A percentile compares a stretch with the other conserved stretches of the same genome.
Evolutionary conservation across 2,329 filamentous ascomycete genomes (phyloP).

Genomic region (Exophiala bonariae): DNA sequence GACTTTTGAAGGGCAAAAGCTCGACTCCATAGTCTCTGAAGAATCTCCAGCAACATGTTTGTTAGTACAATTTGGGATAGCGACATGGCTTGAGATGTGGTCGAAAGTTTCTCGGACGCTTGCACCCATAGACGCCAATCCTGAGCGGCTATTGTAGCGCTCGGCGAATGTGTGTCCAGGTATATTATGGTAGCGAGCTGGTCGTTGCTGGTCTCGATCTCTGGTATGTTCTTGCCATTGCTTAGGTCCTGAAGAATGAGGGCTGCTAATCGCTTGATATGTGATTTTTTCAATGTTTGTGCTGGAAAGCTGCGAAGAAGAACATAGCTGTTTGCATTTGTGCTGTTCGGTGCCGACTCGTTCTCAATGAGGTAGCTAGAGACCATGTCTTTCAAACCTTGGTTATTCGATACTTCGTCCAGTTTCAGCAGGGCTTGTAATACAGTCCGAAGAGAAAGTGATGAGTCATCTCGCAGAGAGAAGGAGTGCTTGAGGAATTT

Average conservation of each 20-base stretch:
- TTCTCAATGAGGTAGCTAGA: slow-evolving; percentile 3
- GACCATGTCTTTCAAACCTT: slow-evolving; percentile 9
- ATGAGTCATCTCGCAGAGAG: background rate
- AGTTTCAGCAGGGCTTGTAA: slow-evolving; percentile 2
- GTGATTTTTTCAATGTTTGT: slow-evolving; percentile 9
- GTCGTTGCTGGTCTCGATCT: slow-evolving; percentile 1
- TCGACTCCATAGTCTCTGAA: slow-evolving; percentile 1
- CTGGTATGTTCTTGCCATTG: background rate
- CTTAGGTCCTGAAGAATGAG: slow-evolving; percentile 4
- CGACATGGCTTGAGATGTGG: background rate
- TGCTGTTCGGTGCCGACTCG: background rate
- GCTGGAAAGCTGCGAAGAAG: slow-evolving; percentile 7
- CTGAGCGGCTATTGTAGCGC: slow-evolving; percentile 8
- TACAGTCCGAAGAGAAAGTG: slow-evolving; percentile 1
- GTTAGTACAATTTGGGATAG: slow-evolving; percentile 2
- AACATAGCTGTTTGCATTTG: background rate
- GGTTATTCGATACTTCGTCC: slow-evolving; percentile 8
- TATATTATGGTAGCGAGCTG: slow-evolving; percentile 11
- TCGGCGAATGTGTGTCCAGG: slow-evolving; percentile 6
- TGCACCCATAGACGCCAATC: slow-evolving; percentile 15
- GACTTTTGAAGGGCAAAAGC: background rate
- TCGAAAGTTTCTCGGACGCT: slow-evolving; percentile 1
- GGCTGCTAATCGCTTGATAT: slow-evolving; percentile 9
- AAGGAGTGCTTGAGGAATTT: background rate
- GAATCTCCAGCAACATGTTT: slow-evolving; percentile 8